A percentile compares a stretch with the other conserved stretches of the same genome.
phyloP scores from a whole-genome alignment of 139 green algal species.

The Chlamydomonas schloesseri region DNA sequence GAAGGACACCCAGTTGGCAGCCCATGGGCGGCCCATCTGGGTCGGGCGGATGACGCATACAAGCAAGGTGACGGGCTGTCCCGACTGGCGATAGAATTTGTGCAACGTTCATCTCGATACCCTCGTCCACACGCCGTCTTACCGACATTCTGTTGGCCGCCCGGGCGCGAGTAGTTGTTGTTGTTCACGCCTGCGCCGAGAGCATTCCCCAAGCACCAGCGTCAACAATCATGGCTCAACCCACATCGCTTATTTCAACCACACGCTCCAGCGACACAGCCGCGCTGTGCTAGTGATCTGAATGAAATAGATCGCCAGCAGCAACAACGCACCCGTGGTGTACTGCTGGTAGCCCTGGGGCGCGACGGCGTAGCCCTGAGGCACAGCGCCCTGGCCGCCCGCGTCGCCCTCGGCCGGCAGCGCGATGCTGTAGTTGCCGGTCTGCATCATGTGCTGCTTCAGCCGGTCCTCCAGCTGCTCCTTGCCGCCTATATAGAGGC shows the following conservation, averaged over 20 bases:
- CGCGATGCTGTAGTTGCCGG: slow-evolving; percentile 26
- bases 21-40: too few relatives aligned
- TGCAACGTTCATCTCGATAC: too few relatives aligned
- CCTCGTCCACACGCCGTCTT: too few relatives aligned
- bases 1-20: too few relatives aligned
- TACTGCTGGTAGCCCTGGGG: slow-evolving; percentile 66
- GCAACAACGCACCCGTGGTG: slow-evolving; percentile 28
- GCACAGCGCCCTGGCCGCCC: neutral
- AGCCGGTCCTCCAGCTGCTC: slow-evolving; percentile 26
- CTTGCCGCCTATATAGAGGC: neutral
- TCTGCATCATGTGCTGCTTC: slow-evolving; percentile 35
- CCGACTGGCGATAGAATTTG: too few relatives aligned
- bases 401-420: neutral
- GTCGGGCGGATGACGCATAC: too few relatives aligned
- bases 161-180: slow-evolving; percentile 60
- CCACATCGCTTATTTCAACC: neutral
- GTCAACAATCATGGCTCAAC: neutral
- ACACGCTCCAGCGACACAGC: too few relatives aligned
- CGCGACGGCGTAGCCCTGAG: slow-evolving; percentile 11
- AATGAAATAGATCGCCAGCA: too few relatives aligned
- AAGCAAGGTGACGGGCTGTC: too few relatives aligned
- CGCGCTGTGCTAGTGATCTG: too few relatives aligned
- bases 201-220: neutral
- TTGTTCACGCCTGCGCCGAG: slow-evolving; percentile 81
- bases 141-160: slow-evolving; percentile 51